Evolutionary conservation across 2,329 filamentous ascomycete species (phyloP).

Genomic region (Talaromyces sp.): DNA sequence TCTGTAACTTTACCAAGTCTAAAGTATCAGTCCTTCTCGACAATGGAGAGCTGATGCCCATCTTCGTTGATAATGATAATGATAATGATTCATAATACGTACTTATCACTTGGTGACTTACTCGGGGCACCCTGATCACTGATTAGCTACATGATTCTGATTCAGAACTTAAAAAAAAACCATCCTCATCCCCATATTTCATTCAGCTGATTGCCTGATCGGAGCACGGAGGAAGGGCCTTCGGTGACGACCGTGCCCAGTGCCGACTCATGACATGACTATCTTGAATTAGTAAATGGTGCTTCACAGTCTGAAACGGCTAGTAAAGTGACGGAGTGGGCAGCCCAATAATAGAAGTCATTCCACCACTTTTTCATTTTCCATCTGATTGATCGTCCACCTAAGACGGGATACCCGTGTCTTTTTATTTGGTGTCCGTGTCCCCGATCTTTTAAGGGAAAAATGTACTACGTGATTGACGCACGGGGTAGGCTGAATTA

Average conservation of each 20-base stretch:
- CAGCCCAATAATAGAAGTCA: background rate
- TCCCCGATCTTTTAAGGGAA: background rate
- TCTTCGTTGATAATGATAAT: background rate
- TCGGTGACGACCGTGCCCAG: background rate
- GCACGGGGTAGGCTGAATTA: background rate
- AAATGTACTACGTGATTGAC: background rate
- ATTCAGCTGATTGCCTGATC: background rate
- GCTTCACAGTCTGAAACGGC: background rate
- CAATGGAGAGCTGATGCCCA: background rate
- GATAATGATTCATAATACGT: background rate
- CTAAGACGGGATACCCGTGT: background rate
- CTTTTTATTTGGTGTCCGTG: background rate
- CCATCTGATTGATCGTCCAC: background rate
- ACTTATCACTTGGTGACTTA: background rate
- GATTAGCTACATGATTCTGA: background rate
- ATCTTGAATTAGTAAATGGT: background rate
- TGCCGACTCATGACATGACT: background rate
- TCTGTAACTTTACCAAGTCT: background rate
- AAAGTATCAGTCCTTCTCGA: background rate
- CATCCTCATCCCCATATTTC: background rate
- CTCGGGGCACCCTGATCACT: too few relatives aligned
- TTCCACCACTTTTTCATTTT: background rate
- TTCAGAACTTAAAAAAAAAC: background rate
- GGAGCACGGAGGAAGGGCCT: background rate
- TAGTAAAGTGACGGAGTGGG: background rate